phyloP scores from a whole-genome alignment of 768 basidiomycete species.

The Tulasnella calospora region DNA sequence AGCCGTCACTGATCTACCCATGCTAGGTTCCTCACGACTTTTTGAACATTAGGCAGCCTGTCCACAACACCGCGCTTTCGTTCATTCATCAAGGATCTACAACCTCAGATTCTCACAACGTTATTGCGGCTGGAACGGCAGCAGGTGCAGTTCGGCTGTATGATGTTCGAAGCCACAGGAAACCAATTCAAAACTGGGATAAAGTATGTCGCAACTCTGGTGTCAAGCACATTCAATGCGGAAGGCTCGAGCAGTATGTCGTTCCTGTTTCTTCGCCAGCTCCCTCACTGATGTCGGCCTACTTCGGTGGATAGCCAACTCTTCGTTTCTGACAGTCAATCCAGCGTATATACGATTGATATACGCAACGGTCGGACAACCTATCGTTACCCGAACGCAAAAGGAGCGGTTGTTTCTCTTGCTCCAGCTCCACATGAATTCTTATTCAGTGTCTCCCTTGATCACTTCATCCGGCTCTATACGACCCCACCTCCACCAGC shows the following conservation, averaged over 20 bases:
- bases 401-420: constrained; percentile 17
- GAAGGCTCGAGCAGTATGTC: constrained; percentile 60
- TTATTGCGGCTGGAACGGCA: constrained; percentile 63
- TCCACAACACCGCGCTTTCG: constrained; percentile 65
- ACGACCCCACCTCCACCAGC: constrained; percentile 41
- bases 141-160: constrained; percentile 71
- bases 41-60: constrained; percentile 69
- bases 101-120: constrained; percentile 28
- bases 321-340: constrained; percentile 63
- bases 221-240: constrained; percentile 54
- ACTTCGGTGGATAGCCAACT: constrained; percentile 47
- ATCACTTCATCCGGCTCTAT: constrained; percentile 68
- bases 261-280: constrained; percentile 16
- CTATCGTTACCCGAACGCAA: constrained; percentile 63
- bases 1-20: not conserved
- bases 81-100: constrained; percentile 46
- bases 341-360: constrained; percentile 62
- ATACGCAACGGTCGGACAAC: constrained; percentile 58
- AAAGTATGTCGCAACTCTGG: constrained; percentile 47
- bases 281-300: not conserved
- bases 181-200: constrained; percentile 67
- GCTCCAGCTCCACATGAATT: constrained; percentile 31
- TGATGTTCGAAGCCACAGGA: constrained; percentile 59
- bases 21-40: constrained; percentile 64
- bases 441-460: constrained; percentile 59